phyloP scores from a whole-genome alignment of 306 rosid species.

The Cucumis hystrix region DNA sequence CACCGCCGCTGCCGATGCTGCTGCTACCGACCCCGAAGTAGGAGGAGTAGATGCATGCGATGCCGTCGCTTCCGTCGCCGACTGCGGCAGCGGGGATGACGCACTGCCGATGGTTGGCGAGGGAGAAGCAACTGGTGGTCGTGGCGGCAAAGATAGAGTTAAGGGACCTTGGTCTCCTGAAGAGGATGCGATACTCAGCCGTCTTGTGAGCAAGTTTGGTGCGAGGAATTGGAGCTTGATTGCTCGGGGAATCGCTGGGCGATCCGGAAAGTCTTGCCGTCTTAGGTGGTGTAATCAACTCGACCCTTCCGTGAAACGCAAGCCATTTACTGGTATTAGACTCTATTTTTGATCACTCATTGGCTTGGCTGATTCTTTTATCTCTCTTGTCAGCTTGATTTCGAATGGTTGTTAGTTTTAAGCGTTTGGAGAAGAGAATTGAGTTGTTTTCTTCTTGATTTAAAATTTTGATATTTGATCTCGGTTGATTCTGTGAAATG shows the following conservation, averaged over 20 bases:
- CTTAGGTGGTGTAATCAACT: conserved; percentile 97
- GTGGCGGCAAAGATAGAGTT: conserved; percentile 39
- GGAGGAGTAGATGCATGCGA: conserved; percentile 4
- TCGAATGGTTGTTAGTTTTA: not conserved
- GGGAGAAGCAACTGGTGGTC: conserved; percentile 12
- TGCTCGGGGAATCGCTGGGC: conserved; percentile 77
- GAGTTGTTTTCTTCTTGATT: not conserved
- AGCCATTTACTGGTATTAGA: conserved; percentile 63
- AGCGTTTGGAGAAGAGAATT: not conserved
- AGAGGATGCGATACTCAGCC: conserved; percentile 70
- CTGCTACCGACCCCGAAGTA: conserved; percentile 5
- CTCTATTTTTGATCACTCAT: not conserved
- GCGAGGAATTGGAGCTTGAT: conserved; percentile 89
- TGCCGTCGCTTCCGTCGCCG: conserved; percentile 7
- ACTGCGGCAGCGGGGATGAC: conserved; percentile 49
- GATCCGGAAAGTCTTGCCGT: conserved; percentile 96
- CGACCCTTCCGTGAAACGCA: conserved; percentile 86
- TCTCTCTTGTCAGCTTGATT: not conserved
- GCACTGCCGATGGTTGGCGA: conserved; percentile 19
- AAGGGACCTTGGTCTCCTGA: conserved; percentile 95
- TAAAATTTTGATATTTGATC: not conserved
- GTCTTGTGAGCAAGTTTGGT: conserved; percentile 77
- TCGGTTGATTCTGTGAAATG: not conserved
- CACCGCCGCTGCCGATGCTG: not conserved
- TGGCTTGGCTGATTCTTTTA: not conserved